Evolutionary conservation across 805 yeast genomes (phyloP).

Genomic region (Candida khao-thaluensis): DNA sequence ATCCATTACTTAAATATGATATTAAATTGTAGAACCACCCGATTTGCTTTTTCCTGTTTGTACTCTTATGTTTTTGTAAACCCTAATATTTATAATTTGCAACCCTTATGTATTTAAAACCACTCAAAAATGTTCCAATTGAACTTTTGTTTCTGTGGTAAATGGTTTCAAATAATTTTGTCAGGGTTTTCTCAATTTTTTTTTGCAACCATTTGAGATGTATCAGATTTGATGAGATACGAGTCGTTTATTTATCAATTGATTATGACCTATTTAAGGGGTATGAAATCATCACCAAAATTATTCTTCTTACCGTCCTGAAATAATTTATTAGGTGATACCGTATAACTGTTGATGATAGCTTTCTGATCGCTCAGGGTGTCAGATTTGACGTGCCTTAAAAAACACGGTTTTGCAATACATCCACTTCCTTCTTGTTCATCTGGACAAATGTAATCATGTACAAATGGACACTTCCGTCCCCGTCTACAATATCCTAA

Average conservation of each 20-base stretch:
- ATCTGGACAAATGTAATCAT: slow-evolving; percentile 69
- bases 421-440: slow-evolving; percentile 60
- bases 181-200: neutral
- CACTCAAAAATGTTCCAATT: neutral
- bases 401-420: neutral
- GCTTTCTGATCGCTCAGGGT: no score
- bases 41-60: no score
- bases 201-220: slow-evolving; percentile 6
- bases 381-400: no score
- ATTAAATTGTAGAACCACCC: no score
- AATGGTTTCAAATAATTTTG: slow-evolving; percentile 2
- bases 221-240: slow-evolving; percentile 2
- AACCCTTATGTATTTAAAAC: no score
- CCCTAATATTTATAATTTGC: no score
- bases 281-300: neutral
- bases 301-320: neutral
- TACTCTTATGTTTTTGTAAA: no score
- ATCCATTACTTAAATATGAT: neutral
- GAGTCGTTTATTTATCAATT: no score
- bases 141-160: slow-evolving; percentile 2
- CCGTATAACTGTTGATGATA: slow-evolving; percentile 37
- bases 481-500: slow-evolving; percentile 72
- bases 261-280: neutral
- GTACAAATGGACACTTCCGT: slow-evolving; percentile 52
- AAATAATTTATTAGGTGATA: slow-evolving; percentile 22